These are phyloP conservation scores for Aspergillus sp. DNA, from an alignment of 2,329 filamentous ascomycete species.

Conservation along the genomic window DNA sequence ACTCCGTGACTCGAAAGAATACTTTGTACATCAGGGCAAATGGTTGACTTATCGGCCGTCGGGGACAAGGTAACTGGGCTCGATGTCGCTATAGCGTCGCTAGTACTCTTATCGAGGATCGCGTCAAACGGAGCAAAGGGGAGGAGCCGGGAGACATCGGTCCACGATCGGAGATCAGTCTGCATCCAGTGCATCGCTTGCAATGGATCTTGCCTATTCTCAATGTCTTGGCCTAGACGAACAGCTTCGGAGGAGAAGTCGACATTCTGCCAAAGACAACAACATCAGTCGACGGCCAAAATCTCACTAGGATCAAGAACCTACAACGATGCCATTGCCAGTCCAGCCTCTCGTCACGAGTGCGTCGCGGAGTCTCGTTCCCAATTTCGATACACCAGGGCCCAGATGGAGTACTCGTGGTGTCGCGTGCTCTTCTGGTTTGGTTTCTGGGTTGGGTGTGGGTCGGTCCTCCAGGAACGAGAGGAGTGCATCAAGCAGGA, in stretches of 20 bases:
- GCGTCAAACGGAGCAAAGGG: conserved; percentile 32
- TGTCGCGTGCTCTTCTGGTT: not conserved
- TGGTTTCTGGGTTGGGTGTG: not conserved
- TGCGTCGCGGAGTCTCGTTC: conserved; percentile 29
- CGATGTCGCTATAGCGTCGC: conserved; percentile 37
- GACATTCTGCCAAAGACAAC: conserved; percentile 27
- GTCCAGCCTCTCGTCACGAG: conserved; percentile 27
- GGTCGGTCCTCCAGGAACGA: conserved; percentile 23
- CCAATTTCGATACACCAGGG: conserved; percentile 34
- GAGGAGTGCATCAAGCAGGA: conserved; percentile 28
- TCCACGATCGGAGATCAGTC: conserved; percentile 33
- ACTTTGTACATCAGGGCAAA: conserved; percentile 25
- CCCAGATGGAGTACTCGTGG: conserved; percentile 35
- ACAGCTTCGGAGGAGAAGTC: conserved; percentile 40
- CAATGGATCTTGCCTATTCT: conserved; percentile 17
- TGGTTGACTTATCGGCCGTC: conserved; percentile 4
- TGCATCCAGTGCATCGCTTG: conserved; percentile 34
- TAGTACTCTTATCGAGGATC: conserved; percentile 38
- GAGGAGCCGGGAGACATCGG: conserved; percentile 25
- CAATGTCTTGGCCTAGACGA: conserved; percentile 29
- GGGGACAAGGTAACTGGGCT: conserved; percentile 15
- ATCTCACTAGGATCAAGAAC: not conserved
- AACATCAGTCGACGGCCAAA: not conserved
- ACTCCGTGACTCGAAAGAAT: conserved; percentile 11
- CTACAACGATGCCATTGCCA: conserved; percentile 33